A percentile compares a stretch with the other conserved stretches of the same genome.
Evolutionary conservation across 345 rosid species (phyloP).

Genomic region (Citrus mangshanensis): DNA sequence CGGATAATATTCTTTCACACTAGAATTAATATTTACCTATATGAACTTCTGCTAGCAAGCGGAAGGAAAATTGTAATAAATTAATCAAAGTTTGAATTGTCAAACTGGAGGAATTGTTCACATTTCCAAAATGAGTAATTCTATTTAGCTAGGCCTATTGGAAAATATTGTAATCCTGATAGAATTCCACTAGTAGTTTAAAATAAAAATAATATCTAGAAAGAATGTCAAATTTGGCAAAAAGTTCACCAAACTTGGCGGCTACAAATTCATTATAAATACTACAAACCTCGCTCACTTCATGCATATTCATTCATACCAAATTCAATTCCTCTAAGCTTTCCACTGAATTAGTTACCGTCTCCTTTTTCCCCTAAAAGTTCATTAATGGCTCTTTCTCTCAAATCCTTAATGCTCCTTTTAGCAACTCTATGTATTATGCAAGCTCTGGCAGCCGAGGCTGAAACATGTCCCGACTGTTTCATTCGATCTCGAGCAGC

Average conservation of each 20-base stretch:
- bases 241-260: background rate
- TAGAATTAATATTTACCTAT: background rate
- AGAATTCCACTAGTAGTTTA: conserved; percentile 10
- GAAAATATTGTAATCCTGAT: conserved; percentile 3
- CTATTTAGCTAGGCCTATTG: conserved; percentile 8
- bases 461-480: conserved; percentile 48
- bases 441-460: conserved; percentile 32
- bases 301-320: conserved; percentile 15
- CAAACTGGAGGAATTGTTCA: conserved; percentile 2
- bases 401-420: conserved; percentile 21
- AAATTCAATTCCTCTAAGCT: too few relatives aligned
- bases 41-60: background rate
- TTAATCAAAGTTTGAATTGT: conserved; percentile 6
- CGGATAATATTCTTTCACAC: conserved; percentile 5
- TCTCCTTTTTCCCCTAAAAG: background rate
- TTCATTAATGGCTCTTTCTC: conserved; percentile 34
- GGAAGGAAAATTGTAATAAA: conserved; percentile 7
- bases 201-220: background rate
- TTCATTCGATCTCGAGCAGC: conserved; percentile 53
- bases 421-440: conserved; percentile 20
- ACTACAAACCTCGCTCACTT: conserved; percentile 15
- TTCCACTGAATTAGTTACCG: background rate
- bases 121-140: conserved; percentile 4
- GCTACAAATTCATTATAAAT: conserved; percentile 40
- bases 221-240: conserved; percentile 29